phyloP scores from a whole-genome alignment of 805 yeast genomes.

The Komagataella phaffii region DNA sequence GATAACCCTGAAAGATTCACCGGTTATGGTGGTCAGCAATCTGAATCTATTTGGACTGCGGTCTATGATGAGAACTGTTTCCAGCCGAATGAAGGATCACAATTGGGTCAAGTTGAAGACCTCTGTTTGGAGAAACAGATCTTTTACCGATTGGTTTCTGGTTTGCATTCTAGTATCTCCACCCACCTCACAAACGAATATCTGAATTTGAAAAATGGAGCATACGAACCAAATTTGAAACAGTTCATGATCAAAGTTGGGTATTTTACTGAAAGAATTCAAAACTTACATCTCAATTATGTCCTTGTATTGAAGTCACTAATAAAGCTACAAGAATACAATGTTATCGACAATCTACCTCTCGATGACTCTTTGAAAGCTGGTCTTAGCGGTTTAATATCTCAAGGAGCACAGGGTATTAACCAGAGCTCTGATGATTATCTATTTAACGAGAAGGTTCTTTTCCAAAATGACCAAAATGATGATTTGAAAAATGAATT shows the following conservation, averaged over 20 bases:
- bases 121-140: slow-evolving; percentile 78
- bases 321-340: slow-evolving; percentile 32
- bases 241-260: slow-evolving; percentile 88
- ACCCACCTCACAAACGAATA: slow-evolving; percentile 85
- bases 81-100: slow-evolving; percentile 11
- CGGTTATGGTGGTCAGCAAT: slow-evolving; percentile 89
- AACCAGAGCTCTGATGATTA: slow-evolving; percentile 5
- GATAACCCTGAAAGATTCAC: slow-evolving; percentile 94
- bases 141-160: slow-evolving; percentile 77
- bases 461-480: slow-evolving; percentile 30
- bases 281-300: slow-evolving; percentile 86
- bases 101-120: slow-evolving; percentile 12
- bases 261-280: slow-evolving; percentile 71
- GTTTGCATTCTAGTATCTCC: slow-evolving; percentile 92
- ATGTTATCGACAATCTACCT: slow-evolving; percentile 13
- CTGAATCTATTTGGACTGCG: slow-evolving; percentile 85
- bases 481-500: slow-evolving; percentile 73
- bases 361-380: slow-evolving; percentile 15
- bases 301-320: slow-evolving; percentile 77
- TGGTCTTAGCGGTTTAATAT: slow-evolving; percentile 18
- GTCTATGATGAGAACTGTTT: slow-evolving; percentile 90
- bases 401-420: slow-evolving; percentile 11
- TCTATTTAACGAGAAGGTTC: slow-evolving; percentile 29
- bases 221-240: slow-evolving; percentile 73
- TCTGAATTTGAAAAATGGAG: slow-evolving; percentile 52